Base-by-base conservation (phyloP, 1,139 yeast species). In the Diutina neorugosa region DNA sequence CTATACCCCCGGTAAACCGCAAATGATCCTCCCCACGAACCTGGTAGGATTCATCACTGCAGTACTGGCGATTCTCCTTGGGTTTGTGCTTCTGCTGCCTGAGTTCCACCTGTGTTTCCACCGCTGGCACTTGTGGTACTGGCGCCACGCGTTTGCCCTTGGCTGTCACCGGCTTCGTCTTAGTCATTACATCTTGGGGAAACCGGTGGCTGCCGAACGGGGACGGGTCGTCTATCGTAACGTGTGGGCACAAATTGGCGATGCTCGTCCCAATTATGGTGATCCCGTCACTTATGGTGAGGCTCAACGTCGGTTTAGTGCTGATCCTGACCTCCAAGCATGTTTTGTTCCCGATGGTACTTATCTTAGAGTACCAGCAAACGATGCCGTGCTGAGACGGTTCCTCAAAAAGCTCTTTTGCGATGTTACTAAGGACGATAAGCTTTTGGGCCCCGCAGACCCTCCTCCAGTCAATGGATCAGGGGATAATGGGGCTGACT, bases 351-450 rank as follows among this genome's bases (percentile, higher is more conserved):
- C 89, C 1, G 84, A 88, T 66, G 98, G 99, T 2, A 72, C 73
- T 51, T 85, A 80, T 62, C 81, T 90, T 43, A 78, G 98, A 53
- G 98, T 91, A 0, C 98, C 98, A 1, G 85, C 81, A 55, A 78
- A 80, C 57, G 97, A 90, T 62, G 82, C 83, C 9, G 81, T 86
- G 25, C 80, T 94, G 0, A 73, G 90, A 57, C 77, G 73, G 51
- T 80, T 75, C 58, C 77, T 84, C 42, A 81, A 78, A 60, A 76
- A 77, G 52, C 67, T 90, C 57, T 93, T 94, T 67, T 84, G 87
- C 4, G 80, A 88, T 0, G 98, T 93, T 2, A 86, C 95, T 0
- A 85, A 82, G 59, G 86, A 84, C 60, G 96, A 91, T 64, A 74
- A 76, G 54, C 73, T 87, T 20, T 37, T 66, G 84, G 18, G 51